Percentiles rank a stretch among this genome's conserved stretches.
phyloP scores from a whole-genome alignment of 1,139 yeast species.

The Yamadazyma aaseri region DNA sequence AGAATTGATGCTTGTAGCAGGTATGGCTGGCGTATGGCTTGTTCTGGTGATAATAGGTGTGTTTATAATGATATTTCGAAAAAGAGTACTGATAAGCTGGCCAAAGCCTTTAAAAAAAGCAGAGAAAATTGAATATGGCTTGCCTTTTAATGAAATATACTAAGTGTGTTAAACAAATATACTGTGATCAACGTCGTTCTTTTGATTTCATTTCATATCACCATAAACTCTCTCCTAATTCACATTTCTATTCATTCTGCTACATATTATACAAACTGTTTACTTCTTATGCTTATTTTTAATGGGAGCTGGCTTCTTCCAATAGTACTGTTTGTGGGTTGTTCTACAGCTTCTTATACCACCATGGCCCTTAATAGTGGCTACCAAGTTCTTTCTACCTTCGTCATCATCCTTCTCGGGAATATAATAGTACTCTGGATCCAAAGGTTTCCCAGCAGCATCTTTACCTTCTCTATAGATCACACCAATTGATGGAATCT shows the following conservation, averaged over 20 bases:
- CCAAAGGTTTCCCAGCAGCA: conserved; percentile 93
- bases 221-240: background rate
- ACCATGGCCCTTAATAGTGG: conserved; percentile 75
- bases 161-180: conserved; percentile 3
- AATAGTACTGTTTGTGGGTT: conserved; percentile 88
- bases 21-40: conserved; percentile 48
- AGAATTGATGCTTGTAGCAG: conserved; percentile 48
- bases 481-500: conserved; percentile 68
- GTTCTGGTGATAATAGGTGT: conserved; percentile 42
- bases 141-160: conserved; percentile 24
- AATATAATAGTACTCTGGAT: conserved; percentile 88
- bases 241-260: background rate
- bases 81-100: conserved; percentile 20
- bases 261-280: conserved; percentile 1
- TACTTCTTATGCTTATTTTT: conserved; percentile 28
- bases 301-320: conserved; percentile 70
- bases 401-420: conserved; percentile 76
- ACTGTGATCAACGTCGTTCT: background rate
- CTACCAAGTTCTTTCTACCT: conserved; percentile 68
- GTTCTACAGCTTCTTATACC: conserved; percentile 87
- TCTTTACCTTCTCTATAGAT: conserved; percentile 89
- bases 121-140: conserved; percentile 29
- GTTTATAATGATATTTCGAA: conserved; percentile 7
- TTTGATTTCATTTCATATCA: no score
- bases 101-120: conserved; percentile 31